Conservation (phyloP, 148 eudicot species). For the Chenopodium album region DNA sequence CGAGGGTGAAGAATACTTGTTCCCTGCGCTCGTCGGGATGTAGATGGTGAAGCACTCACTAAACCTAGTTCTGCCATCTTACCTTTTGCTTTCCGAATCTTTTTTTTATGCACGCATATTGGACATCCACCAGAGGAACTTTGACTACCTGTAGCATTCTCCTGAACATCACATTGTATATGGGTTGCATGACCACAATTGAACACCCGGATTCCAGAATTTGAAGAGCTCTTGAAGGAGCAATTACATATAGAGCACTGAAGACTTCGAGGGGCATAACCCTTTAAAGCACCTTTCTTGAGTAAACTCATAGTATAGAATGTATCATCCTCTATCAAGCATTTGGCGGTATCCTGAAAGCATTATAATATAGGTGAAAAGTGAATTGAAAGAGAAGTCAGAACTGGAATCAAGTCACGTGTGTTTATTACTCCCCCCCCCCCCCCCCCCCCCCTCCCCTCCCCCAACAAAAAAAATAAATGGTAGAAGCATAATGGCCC, state of each 20-base stretch:
- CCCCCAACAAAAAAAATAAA: no score
- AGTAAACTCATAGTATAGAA: conserved; percentile 81
- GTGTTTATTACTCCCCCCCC: neutral
- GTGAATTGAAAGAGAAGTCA: neutral
- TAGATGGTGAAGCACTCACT: conserved; percentile 43
- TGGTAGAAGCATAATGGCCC: neutral
- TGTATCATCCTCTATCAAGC: conserved; percentile 89
- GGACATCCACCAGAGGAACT: conserved; percentile 72
- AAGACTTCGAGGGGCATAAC: conserved; percentile 67
- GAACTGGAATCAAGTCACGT: neutral
- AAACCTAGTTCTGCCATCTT: conserved; percentile 58
- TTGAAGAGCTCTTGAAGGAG: conserved; percentile 53
- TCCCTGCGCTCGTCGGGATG: conserved; percentile 44
- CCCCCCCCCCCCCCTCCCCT: no score
- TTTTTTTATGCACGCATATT: conserved; percentile 71
- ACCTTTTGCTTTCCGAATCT: conserved; percentile 46
- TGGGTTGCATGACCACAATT: conserved; percentile 89
- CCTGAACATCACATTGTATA: conserved; percentile 66
- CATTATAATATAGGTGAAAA: neutral
- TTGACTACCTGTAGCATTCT: conserved; percentile 43
- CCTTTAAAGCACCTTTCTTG: conserved; percentile 85
- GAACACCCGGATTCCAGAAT: conserved; percentile 70
- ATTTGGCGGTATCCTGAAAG: conserved; percentile 83
- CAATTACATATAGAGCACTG: conserved; percentile 81
- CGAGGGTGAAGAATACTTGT: conserved; percentile 36